Base-by-base conservation (phyloP, 768 basidiomycete genomes). In the Auricularia heimuer region DNA sequence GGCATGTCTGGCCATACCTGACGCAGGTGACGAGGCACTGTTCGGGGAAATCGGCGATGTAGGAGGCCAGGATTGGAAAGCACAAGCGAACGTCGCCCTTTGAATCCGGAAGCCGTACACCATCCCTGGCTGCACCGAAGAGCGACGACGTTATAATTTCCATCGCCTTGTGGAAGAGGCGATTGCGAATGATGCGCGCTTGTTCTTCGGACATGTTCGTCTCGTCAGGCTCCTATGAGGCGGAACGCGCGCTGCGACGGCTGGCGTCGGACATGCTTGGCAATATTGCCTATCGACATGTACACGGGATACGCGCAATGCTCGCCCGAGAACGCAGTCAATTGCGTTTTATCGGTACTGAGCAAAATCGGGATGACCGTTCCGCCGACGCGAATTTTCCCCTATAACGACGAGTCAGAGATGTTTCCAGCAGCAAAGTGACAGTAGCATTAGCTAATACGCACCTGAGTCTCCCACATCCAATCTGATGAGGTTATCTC, bases 231-330 rank as follows among this genome's bases (percentile, higher is more conserved):
- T 76, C 71, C 80, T 0, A 82, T n/a, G 0, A 80, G 69, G 0
- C 79, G 68, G 18, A 68, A 71, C 0, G 76, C 78, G 16, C 72
- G 73, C 6, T 63, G 29, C 1, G 75, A 77, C 0, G 78, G 77
- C 64, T 80, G 71, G 0, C 74, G 68, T 0, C 76, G 68, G 18
- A 79, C 74, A 1, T 74, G 69, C 64, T 81, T 82, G 0, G 75
- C 72, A 4, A 83, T 71, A 63, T 79, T 80, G 0, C 78, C 80
- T 35, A 80, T 70, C 2, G 79, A 77, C 0, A 81, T 65, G 67
- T 82, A 82, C 0, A 82, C 75, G 0, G 81, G 81, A 68, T 77
- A 82, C 14, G 47, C 63, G 33, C 21, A 33, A 65, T 82, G 79
- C 33, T 64, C 24, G 3, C 63, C 56, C 16, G 54, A 58, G 54